Evolutionary conservation across 805 yeast genomes (phyloP).

Genomic region (Ogataea minuta): DNA sequence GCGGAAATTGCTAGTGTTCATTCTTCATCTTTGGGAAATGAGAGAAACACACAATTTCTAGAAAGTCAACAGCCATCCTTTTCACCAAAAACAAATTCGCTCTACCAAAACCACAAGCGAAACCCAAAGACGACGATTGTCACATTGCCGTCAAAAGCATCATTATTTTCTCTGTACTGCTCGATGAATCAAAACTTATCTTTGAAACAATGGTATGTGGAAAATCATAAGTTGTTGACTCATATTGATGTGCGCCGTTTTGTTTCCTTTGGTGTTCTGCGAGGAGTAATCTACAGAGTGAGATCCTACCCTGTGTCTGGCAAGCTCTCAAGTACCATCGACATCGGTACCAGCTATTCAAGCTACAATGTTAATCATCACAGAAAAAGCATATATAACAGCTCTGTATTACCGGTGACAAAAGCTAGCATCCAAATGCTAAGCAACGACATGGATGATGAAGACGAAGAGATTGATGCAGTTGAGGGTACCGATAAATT

Average conservation of each 20-base stretch:
- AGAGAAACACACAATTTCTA: conserved; percentile 12
- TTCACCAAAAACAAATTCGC: conserved; percentile 15
- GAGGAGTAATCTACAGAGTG: conserved; percentile 80
- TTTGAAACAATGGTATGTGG: conserved; percentile 77
- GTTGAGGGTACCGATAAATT: conserved; percentile 25
- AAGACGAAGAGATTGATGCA: conserved; percentile 7
- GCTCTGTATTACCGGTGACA: conserved; percentile 20
- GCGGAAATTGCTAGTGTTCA: conserved; percentile 21
- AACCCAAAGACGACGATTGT: conserved; percentile 12
- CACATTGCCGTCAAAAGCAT: conserved; percentile 58
- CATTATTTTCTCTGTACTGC: conserved; percentile 69
- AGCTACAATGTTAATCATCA: conserved; percentile 7
- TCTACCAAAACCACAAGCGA: conserved; percentile 7
- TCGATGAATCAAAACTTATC: conserved; percentile 76
- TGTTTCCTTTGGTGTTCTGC: conserved; percentile 79
- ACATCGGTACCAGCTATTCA: conserved; percentile 20
- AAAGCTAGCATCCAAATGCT: conserved; percentile 22
- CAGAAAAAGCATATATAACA: conserved; percentile 15
- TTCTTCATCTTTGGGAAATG: conserved; percentile 13
- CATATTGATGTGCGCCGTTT: conserved; percentile 82
- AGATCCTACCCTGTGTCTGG: conserved; percentile 67
- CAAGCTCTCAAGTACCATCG: conserved; percentile 39
- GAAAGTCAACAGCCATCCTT: conserved; percentile 6
- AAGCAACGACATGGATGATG: conserved; percentile 21
- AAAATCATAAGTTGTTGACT: conserved; percentile 53